Evolutionary conservation across 306 rosid genomes (phyloP).

Genomic region (Begonia loranthoides): DNA sequence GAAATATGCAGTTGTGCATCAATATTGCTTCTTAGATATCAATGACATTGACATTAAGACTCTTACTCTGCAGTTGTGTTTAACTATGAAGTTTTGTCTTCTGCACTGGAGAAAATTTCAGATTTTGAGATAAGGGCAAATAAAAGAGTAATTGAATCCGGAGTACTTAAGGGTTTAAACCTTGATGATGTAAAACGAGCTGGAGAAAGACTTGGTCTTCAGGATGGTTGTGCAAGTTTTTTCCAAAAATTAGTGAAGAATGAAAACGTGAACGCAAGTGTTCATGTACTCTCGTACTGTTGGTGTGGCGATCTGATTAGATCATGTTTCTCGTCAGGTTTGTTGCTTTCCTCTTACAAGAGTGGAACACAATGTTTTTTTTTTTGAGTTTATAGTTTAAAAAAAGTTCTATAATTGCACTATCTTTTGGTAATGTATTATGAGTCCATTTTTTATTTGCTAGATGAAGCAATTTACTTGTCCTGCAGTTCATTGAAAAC

Average conservation of each 20-base stretch:
- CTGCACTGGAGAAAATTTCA: slow-evolving; percentile 70
- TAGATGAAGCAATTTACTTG: no score
- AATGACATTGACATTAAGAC: slow-evolving; percentile 15
- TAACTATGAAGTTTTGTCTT: slow-evolving; percentile 37
- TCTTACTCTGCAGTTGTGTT: slow-evolving; percentile 46
- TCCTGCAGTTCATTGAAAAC: no score
- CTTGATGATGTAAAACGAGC: slow-evolving; percentile 85
- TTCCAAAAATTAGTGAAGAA: slow-evolving; percentile 44
- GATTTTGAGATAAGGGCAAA: slow-evolving; percentile 79
- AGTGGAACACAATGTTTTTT: no score
- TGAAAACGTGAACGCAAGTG: slow-evolving; percentile 50
- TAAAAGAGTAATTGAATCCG: slow-evolving; percentile 72
- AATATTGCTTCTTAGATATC: neutral
- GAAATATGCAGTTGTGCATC: neutral
- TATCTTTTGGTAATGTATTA: no score
- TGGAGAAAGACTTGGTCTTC: slow-evolving; percentile 81
- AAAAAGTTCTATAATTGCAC: no score
- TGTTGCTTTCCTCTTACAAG: slow-evolving; percentile 10
- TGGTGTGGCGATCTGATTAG: slow-evolving; percentile 97
- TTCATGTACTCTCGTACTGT: slow-evolving; percentile 91
- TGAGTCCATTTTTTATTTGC: no score
- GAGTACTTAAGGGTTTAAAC: slow-evolving; percentile 82
- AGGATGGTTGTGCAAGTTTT: slow-evolving; percentile 77
- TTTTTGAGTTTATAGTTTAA: no score
- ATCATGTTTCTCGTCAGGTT: slow-evolving; percentile 83